Evolutionary conservation across 2,329 filamentous ascomycete species (phyloP).

Genomic region (Cercospora janseana): DNA sequence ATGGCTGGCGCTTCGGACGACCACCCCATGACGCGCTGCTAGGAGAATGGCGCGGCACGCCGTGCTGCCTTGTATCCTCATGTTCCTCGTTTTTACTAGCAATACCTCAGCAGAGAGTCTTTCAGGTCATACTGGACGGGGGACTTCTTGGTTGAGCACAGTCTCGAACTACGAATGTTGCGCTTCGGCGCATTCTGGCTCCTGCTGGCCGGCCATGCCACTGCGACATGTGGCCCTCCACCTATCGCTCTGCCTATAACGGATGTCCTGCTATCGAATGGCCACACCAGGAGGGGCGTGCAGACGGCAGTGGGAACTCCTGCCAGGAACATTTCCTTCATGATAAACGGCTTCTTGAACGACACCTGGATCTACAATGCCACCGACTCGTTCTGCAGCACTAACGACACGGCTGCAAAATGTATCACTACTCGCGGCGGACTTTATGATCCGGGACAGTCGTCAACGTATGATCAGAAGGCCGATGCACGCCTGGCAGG

Average conservation of each 20-base stretch:
- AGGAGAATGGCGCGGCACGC: too few relatives aligned
- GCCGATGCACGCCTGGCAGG: conserved; percentile 16
- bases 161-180: conserved; percentile 4
- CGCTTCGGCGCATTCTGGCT: conserved; percentile 4
- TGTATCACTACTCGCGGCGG: conserved; percentile 24
- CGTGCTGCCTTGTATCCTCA: too few relatives aligned
- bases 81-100: too few relatives aligned
- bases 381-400: conserved; percentile 16
- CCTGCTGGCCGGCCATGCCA: neutral
- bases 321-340: conserved; percentile 18
- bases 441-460: conserved; percentile 17
- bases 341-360: conserved; percentile 17
- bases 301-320: conserved; percentile 13
- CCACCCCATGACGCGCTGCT: too few relatives aligned
- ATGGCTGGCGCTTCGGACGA: too few relatives aligned
- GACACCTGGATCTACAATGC: conserved; percentile 27
- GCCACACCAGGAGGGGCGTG: conserved; percentile 18
- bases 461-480: conserved; percentile 9
- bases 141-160: too few relatives aligned
- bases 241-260: conserved; percentile 17
- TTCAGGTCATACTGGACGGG: too few relatives aligned
- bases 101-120: too few relatives aligned
- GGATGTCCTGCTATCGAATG: conserved; percentile 18
- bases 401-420: conserved; percentile 5
- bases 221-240: conserved; percentile 4